A percentile compares a stretch with the other conserved stretches of the same genome.
These are phyloP conservation scores for Tuber aestivum DNA, from an alignment of 495 filamentous ascomycete species.

Conservation along the genomic window DNA sequence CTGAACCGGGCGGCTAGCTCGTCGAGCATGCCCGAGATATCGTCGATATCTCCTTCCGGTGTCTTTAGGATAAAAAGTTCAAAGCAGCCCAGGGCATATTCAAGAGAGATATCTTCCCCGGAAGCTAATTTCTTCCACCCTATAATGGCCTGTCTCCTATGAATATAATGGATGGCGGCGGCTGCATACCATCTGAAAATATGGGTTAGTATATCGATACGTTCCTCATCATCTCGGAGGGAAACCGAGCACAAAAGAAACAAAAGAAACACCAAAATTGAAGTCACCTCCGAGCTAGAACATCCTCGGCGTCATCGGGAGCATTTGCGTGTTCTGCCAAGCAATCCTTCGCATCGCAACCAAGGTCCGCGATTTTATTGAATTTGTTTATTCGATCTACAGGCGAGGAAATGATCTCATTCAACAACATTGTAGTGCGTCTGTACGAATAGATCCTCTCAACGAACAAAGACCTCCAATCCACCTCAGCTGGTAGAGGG, in stretches of 20 bases:
- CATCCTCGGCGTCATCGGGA: slow-evolving; percentile 60
- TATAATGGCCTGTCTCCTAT: slow-evolving; percentile 68
- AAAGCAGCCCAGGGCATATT: slow-evolving; percentile 70
- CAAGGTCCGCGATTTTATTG: slow-evolving; percentile 60
- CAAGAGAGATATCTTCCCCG: slow-evolving; percentile 56
- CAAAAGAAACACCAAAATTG: slow-evolving; percentile 9
- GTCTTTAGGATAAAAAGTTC: slow-evolving; percentile 79
- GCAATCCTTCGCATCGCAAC: slow-evolving; percentile 84
- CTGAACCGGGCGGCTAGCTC: slow-evolving; percentile 54
- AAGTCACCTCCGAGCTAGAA: slow-evolving; percentile 69
- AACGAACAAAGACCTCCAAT: slow-evolving; percentile 74
- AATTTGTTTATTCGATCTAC: slow-evolving; percentile 62
- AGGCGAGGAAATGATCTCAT: slow-evolving; percentile 65
- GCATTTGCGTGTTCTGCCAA: slow-evolving; percentile 58
- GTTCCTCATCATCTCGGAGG: background rate
- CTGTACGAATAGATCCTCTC: slow-evolving; percentile 53
- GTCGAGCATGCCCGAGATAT: slow-evolving; percentile 55
- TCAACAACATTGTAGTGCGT: slow-evolving; percentile 54
- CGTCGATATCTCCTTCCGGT: slow-evolving; percentile 62
- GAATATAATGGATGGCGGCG: slow-evolving; percentile 68
- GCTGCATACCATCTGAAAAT: slow-evolving; percentile 63
- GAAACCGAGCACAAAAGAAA: slow-evolving; percentile 11
- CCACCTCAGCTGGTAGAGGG: slow-evolving; percentile 47
- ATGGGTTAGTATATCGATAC: background rate
- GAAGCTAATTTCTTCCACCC: slow-evolving; percentile 61